A percentile compares a stretch with the other conserved stretches of the same genome.
These are phyloP conservation scores for Kwoniella mangroviensis DNA, from an alignment of 768 basidiomycete species.

Conservation along the genomic window DNA sequence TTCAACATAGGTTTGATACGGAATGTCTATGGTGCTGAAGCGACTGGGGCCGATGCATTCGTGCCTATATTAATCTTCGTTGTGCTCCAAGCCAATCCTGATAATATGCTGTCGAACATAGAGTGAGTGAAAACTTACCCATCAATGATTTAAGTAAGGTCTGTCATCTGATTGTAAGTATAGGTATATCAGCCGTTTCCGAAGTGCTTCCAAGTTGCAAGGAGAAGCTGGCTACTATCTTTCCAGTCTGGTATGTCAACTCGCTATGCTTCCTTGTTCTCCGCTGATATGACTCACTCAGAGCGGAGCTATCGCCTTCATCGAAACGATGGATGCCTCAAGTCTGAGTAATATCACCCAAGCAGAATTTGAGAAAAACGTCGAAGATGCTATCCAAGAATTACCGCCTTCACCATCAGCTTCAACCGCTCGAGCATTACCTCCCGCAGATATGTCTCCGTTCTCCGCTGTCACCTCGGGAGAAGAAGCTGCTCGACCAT, in stretches of 20 bases:
- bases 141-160: background rate
- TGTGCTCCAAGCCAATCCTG: constrained; percentile 91
- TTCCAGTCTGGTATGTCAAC: constrained; percentile 74
- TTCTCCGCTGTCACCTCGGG: constrained; percentile 60
- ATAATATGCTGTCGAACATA: constrained; percentile 89
- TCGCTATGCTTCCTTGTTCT: background rate
- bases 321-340: constrained; percentile 97
- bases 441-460: constrained; percentile 52
- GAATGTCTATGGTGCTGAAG: constrained; percentile 74
- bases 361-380: constrained; percentile 84
- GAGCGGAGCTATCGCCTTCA: constrained; percentile 97
- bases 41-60: constrained; percentile 77
- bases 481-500: constrained; percentile 84
- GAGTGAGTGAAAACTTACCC: constrained; percentile 64
- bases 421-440: constrained; percentile 62
- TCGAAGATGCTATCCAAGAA: constrained; percentile 67
- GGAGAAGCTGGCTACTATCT: constrained; percentile 97
- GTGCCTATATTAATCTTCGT: constrained; percentile 92
- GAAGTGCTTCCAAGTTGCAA: constrained; percentile 84
- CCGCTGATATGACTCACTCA: constrained; percentile 50
- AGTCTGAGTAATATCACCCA: constrained; percentile 91
- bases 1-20: constrained; percentile 74
- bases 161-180: background rate
- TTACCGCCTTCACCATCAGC: constrained; percentile 77
- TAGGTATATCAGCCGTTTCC: constrained; percentile 94